These are phyloP conservation scores for Colletotrichum liaoningense DNA, from an alignment of 2,329 filamentous ascomycete species.

Conservation along the genomic window DNA sequence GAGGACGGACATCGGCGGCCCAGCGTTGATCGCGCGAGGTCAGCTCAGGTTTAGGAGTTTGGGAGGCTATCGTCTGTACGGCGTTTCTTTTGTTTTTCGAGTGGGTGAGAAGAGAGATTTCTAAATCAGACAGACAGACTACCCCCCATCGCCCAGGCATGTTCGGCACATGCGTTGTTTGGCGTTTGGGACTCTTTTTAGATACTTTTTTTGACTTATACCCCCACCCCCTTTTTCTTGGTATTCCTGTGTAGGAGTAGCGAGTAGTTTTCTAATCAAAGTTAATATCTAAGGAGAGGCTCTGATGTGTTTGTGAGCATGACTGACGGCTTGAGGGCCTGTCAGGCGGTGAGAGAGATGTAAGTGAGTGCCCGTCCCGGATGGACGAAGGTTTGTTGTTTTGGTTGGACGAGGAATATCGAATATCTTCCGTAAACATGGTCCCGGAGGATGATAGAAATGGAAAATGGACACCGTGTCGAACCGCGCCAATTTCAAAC, in stretches of 20 bases:
- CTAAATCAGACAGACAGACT: neutral
- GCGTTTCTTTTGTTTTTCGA: conserved; percentile 11
- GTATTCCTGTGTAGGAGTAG: neutral
- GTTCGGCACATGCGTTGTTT: neutral
- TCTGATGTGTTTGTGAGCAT: neutral
- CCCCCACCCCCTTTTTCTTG: neutral
- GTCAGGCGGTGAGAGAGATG: no score
- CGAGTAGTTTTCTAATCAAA: neutral
- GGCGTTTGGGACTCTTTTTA: neutral
- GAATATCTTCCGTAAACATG: no score
- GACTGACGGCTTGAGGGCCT: no score
- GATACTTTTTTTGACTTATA: neutral
- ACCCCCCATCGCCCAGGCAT: neutral
- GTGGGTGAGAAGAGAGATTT: neutral
- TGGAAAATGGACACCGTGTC: no score
- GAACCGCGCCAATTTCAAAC: no score
- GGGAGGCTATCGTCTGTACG: neutral
- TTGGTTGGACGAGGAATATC: no score
- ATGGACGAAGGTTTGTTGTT: no score
- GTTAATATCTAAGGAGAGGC: neutral
- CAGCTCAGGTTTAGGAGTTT: conserved; percentile 18
- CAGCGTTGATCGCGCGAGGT: conserved; percentile 15
- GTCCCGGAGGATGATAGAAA: no score
- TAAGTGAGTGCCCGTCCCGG: no score
- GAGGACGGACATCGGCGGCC: neutral